Percentiles rank a stretch among this genome's conserved stretches.
Conservation (phyloP, 1,284 basidiomycete genomes). For the Apiotrichum gracile region DNA sequence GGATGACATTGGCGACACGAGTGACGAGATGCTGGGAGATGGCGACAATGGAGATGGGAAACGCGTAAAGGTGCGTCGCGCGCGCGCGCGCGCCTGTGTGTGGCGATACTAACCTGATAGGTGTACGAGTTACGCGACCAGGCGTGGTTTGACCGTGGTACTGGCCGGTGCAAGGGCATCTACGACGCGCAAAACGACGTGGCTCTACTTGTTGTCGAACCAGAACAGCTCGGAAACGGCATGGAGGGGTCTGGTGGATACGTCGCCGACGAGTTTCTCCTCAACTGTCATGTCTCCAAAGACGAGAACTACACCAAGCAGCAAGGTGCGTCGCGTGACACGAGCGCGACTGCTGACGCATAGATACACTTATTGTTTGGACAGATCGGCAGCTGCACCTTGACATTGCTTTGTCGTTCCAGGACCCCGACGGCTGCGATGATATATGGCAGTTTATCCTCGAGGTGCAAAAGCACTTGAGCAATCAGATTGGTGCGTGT, state of each 20-base stretch:
- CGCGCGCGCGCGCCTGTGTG: background rate
- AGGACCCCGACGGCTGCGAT: constrained; percentile 89
- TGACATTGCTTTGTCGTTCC: constrained; percentile 95
- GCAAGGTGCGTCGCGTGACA: constrained; percentile 60
- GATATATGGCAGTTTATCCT: constrained; percentile 97
- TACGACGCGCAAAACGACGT: constrained; percentile 70
- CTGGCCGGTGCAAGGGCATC: constrained; percentile 85
- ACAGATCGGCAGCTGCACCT: constrained; percentile 82
- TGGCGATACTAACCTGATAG: constrained; percentile 45
- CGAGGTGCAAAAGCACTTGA: constrained; percentile 68
- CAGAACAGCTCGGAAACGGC: constrained; percentile 55
- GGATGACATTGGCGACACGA: constrained; percentile 10
- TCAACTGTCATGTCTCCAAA: constrained; percentile 42
- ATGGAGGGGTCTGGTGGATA: constrained; percentile 53
- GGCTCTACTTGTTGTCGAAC: constrained; percentile 75
- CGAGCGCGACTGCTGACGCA: background rate
- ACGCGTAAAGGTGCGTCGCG: constrained; percentile 19
- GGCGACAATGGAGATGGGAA: constrained; percentile 14
- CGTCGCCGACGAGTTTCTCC: constrained; percentile 37
- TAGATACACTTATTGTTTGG: constrained; percentile 98
- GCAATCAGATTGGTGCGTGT: constrained; percentile 31
- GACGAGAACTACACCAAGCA: constrained; percentile 87
- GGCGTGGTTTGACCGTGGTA: constrained; percentile 88
- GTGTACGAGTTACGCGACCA: constrained; percentile 86
- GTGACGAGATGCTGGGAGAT: constrained; percentile 8